Evolutionary conservation across 805 yeast genomes (phyloP), one percentile per base, ranked within the genome.

Genomic region (Yamadazyma phyllophila): DNA sequence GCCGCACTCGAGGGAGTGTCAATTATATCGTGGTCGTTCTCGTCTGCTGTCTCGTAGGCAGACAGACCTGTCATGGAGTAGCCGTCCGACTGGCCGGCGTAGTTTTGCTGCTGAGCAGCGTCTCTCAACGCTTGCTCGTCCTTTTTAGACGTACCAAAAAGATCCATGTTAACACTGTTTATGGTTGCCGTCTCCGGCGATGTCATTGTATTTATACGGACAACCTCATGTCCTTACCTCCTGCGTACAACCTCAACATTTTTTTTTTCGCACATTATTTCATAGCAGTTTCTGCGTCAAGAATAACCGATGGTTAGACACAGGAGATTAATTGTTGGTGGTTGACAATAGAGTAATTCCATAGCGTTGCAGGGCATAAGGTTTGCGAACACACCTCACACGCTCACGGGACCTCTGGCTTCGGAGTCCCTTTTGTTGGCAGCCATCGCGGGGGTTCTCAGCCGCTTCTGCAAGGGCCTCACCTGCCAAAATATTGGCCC

Each of bases 11-110:
- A 24, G 11, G 20, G 7, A 3, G 7, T n/a, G 14, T 13, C 29
- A 17, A 10, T 36, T 9, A 32, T 36, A 17, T n/a, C 20, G 2
- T 27, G 33, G 15, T 36, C 40, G 9, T 8, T 14, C 34, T 62
- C 66, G 15, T 62, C 62, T 5, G 72, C 73, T 4, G 73, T 67
- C 26, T 62, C 65, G 53, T 66, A 67, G 2, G 65, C 68, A 1
- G 69, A 61, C 12, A 62, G 49, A 1, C 56, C 59, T 6, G 67
- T 60, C 36, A 49, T 40, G 2, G 70, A 44, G 12, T 17, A 29
- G 11, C 43, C 46, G 35, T 44, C 47, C 7, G 37, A 57, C 24
- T 38, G 43, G 36, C 27, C 26, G 8, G 39, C 24, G 13, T 26
- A 15, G 11, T 20, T n/a, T 31, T 30, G 12, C 27, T 33, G 43